Percentiles rank a stretch among this genome's conserved stretches.
These are phyloP conservation scores for Trichosporon faecale DNA, from an alignment of 1,284 basidiomycete species.

Conservation along the genomic window DNA sequence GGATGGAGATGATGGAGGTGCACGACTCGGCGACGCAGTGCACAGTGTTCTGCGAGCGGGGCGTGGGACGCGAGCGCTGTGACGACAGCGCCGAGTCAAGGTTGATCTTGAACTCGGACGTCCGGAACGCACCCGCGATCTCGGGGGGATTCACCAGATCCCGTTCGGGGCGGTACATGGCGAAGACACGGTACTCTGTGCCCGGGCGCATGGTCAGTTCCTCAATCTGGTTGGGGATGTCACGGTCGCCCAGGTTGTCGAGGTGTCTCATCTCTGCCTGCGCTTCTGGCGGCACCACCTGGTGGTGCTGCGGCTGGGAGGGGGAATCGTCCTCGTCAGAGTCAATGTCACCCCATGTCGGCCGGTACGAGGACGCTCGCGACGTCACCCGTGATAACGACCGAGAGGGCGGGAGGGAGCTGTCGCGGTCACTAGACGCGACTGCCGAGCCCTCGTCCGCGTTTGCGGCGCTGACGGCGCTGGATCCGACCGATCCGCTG, in stretches of 20 bases:
- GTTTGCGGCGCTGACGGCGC: not conserved
- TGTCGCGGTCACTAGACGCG: slow-evolving; percentile 27
- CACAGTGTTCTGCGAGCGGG: slow-evolving; percentile 22
- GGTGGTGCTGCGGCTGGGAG: not conserved
- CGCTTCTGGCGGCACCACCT: not conserved
- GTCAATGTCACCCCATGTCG: slow-evolving; percentile 30
- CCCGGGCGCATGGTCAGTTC: slow-evolving; percentile 56
- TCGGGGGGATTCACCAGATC: slow-evolving; percentile 41
- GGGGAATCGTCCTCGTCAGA: slow-evolving; percentile 41
- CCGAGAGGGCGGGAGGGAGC: slow-evolving; percentile 37
- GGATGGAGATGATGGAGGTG: slow-evolving; percentile 54
- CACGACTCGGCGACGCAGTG: slow-evolving; percentile 53
- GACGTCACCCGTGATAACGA: slow-evolving; percentile 44
- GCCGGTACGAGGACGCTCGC: slow-evolving; percentile 35
- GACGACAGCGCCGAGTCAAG: slow-evolving; percentile 50
- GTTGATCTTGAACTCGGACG: slow-evolving; percentile 53
- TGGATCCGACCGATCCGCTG: slow-evolving; percentile 3
- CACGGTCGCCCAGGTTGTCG: slow-evolving; percentile 27
- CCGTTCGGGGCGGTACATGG: slow-evolving; percentile 52
- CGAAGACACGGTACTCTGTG: slow-evolving; percentile 55
- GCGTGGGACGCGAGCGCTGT: slow-evolving; percentile 21
- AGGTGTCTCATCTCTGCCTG: slow-evolving; percentile 14
- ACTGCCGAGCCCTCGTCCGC: slow-evolving; percentile 13
- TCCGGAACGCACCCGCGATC: slow-evolving; percentile 48
- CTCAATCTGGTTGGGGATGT: slow-evolving; percentile 53